phyloP scores from a whole-genome alignment of 352 stramenopile genomes.

The Globisporangium spinosum region DNA sequence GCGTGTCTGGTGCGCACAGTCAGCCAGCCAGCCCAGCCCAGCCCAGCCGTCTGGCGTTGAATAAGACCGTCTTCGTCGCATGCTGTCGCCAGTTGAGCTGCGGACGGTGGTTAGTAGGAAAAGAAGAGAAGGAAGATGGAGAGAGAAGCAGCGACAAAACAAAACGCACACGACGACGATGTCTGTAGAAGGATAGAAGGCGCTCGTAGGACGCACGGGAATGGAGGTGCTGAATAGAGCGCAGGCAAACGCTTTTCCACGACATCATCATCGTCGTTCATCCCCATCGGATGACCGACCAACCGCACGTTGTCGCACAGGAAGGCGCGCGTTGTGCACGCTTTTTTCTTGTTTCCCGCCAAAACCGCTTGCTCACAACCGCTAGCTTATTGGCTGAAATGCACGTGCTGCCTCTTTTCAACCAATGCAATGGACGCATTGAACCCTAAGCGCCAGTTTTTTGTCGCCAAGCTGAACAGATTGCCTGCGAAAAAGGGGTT shows the following conservation, averaged over 20 bases:
- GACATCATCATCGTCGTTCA: background rate
- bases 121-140: background rate
- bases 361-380: background rate
- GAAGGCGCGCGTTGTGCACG: background rate
- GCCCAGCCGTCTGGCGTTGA: background rate
- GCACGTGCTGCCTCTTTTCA: background rate
- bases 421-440: background rate
- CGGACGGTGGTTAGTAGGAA: background rate
- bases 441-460: conserved; percentile 8
- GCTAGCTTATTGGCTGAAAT: background rate
- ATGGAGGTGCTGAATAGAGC: background rate
- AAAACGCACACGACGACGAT: background rate
- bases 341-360: conserved; percentile 11
- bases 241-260: background rate
- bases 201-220: background rate
- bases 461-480: conserved; percentile 14
- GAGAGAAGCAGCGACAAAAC: conserved; percentile 1
- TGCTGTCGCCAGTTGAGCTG: background rate
- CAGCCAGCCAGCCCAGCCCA: background rate
- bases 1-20: background rate
- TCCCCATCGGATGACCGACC: background rate
- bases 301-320: conserved; percentile 10
- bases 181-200: background rate
- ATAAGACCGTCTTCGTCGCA: background rate
- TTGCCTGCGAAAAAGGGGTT: conserved; percentile 1